These are phyloP conservation scores for Heliamphora exappendiculata DNA, from an alignment of 148 eudicot genomes.

Conservation along the genomic window DNA sequence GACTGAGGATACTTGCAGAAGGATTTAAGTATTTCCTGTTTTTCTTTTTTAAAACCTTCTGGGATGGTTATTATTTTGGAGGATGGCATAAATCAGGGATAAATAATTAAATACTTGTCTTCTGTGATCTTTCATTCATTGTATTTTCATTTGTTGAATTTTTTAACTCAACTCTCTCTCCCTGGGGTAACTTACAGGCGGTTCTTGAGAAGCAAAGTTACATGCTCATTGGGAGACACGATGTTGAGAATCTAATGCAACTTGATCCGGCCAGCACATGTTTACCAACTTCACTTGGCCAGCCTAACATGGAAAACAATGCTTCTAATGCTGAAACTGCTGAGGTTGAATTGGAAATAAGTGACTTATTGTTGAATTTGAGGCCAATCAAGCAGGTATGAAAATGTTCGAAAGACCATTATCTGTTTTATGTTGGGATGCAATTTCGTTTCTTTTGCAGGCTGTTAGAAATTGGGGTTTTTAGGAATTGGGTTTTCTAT, in stretches of 20 bases:
- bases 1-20: neutral
- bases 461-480: neutral
- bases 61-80: neutral
- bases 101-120: neutral
- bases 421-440: neutral
- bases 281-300: slow-evolving; percentile 49
- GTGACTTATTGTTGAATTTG: slow-evolving; percentile 69
- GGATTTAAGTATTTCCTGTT: neutral
- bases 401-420: neutral
- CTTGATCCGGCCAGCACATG: slow-evolving; percentile 86
- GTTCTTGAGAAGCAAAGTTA: slow-evolving; percentile 99
- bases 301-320: slow-evolving; percentile 27
- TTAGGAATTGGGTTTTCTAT: neutral
- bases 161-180: neutral
- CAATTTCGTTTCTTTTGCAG: neutral
- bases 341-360: slow-evolving; percentile 70
- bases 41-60: neutral
- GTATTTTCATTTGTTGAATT: neutral
- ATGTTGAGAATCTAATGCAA: slow-evolving; percentile 80
- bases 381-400: slow-evolving; percentile 93
- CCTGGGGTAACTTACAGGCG: slow-evolving; percentile 46
- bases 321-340: slow-evolving; percentile 56
- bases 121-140: slow-evolving; percentile 12
- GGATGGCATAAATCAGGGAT: neutral
- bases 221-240: slow-evolving; percentile 98